Evolutionary conservation across 2,329 filamentous ascomycete genomes (phyloP), one percentile per base, ranked within the genome.

Genomic region (Tolypocladium tropicale): DNA sequence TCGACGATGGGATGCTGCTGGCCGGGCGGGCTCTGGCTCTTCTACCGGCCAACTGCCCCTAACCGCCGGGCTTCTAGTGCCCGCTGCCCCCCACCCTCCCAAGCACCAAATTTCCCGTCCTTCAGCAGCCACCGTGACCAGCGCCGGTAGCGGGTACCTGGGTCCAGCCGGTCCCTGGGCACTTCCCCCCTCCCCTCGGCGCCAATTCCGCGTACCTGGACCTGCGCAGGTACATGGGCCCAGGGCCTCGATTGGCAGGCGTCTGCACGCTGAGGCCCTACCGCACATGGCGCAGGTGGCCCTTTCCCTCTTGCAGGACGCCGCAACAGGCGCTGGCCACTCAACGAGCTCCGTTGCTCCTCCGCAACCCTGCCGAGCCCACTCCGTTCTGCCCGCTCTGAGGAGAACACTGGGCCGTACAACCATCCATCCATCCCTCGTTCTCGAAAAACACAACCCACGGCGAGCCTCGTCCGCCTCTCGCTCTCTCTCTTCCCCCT

Each of bases 311-410:
- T 11, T 28, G 43, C 14, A 4, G 6, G 46, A 11, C 16, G 46
- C 46, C 46, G 25, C 25, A 30, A 30, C 30, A 30, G 46, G 25
- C 46, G 25, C n/a, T 18, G 53, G 49, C 58, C 58, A 58, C 55
- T 60, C 55, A 53, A 39, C 49, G 51, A 57, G 58, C 55, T 58
- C 58, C 57, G 48, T 55, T 50, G 46, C 52, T 52, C 52, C 50
- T 53, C 57, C 53, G 37, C 57, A 52, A 46, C 23, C 49, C 53
- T 52, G 50, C 46, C 34, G 23, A 18, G 43, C 25, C 50, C 55
- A 49, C 57, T 41, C 33, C 51, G n/a, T 12, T 54, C 43, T 51
- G 43, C 41, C 36, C 43, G 43, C 46, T 32, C 25, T 28, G 16
- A 46, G 21, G 53, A 54, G 36, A 12, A n/a, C 39, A 43, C n/a